Conservation (phyloP, 179 eudicot genomes). For the Beta corolliflora region DNA sequence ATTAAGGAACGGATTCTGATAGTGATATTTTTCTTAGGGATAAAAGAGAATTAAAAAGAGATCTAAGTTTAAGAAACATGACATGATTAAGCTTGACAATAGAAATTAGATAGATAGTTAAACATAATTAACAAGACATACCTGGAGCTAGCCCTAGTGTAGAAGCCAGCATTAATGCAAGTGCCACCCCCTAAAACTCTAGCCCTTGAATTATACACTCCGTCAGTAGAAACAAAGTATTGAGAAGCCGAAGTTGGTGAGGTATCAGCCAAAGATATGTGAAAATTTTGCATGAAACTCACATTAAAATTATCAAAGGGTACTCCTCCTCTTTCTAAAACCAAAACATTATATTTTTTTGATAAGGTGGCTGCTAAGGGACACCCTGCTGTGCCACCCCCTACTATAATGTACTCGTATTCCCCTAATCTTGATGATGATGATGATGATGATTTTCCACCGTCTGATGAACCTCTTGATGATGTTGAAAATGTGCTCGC, state of each 20-base stretch:
- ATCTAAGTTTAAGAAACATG: too few species aligned
- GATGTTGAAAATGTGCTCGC: conserved; percentile 61
- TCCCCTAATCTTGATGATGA: background rate
- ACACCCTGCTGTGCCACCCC: conserved; percentile 98
- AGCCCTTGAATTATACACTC: conserved; percentile 81
- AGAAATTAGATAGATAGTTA: background rate
- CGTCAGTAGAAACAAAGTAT: conserved; percentile 71
- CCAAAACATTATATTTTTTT: conserved; percentile 56
- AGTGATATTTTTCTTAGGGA: too few species aligned
- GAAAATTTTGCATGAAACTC: conserved; percentile 70
- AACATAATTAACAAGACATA: conserved; percentile 13
- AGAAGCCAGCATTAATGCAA: conserved; percentile 93
- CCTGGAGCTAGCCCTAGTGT: conserved; percentile 88
- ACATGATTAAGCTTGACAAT: background rate
- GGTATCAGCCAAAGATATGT: conserved; percentile 66
- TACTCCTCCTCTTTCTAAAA: conserved; percentile 84
- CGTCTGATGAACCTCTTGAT: conserved; percentile 26
- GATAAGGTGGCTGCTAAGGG: conserved; percentile 86
- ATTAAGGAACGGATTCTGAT: too few species aligned
- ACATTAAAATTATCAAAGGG: conserved; percentile 73
- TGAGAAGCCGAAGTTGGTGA: conserved; percentile 79
- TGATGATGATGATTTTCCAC: background rate
- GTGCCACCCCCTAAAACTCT: conserved; percentile 86
- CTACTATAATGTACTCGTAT: conserved; percentile 82
- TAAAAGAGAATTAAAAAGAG: too few species aligned